Percentiles rank a stretch among this genome's conserved stretches.
These are phyloP conservation scores for Truncatella angustata DNA, from an alignment of 2,329 filamentous ascomycete species.

Conservation along the genomic window DNA sequence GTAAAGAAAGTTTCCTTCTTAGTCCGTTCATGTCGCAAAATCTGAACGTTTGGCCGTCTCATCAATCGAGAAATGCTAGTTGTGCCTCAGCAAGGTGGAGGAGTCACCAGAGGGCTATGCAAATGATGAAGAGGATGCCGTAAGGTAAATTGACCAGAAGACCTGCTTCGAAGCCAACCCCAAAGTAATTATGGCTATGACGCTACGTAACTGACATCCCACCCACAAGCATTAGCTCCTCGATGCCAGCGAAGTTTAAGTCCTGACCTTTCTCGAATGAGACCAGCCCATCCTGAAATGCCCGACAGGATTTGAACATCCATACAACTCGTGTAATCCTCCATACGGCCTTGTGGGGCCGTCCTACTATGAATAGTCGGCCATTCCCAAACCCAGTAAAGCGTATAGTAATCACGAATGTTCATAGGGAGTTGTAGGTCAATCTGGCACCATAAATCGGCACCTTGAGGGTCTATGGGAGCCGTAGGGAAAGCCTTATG, in stretches of 20 bases:
- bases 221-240: conserved; percentile 1
- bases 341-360: conserved; percentile 7
- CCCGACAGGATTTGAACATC: conserved; percentile 1
- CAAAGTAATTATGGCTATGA: neutral
- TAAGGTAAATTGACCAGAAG: no score
- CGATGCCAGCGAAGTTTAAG: neutral
- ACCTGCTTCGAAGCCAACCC: no score
- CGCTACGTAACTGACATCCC: neutral
- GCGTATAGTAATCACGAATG: neutral
- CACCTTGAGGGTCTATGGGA: neutral
- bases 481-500: neutral
- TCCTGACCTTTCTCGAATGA: neutral
- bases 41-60: no score
- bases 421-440: conserved; percentile 7
- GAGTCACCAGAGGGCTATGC: no score
- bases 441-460: conserved; percentile 5
- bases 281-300: neutral
- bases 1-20: no score
- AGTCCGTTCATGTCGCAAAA: no score
- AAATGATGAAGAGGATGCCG: no score
- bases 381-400: conserved; percentile 8
- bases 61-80: no score
- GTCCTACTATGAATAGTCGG: neutral
- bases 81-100: no score
- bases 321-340: conserved; percentile 24